Conservation (phyloP, 345 rosid genomes). For the Hibiscus syriacus region DNA sequence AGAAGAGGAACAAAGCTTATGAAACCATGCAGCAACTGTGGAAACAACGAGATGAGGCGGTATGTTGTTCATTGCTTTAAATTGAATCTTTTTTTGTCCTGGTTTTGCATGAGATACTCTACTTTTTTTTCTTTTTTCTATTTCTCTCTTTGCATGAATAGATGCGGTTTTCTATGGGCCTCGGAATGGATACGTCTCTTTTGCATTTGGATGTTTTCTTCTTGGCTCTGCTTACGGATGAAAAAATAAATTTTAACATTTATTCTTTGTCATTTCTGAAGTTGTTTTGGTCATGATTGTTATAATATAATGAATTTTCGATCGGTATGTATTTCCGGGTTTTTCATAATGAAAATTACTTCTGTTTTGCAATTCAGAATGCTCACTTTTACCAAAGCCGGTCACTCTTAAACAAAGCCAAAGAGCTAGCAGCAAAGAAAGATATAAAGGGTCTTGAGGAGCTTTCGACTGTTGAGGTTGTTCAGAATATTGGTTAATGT, state of each 20-base stretch:
- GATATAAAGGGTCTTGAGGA: slow-evolving; percentile 42
- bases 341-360: not conserved
- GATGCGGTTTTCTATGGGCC: not conserved
- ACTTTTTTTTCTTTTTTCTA: not conserved
- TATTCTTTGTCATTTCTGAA: not conserved
- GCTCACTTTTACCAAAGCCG: slow-evolving; percentile 32
- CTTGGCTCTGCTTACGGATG: not conserved
- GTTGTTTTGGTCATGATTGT: not conserved
- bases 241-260: not conserved
- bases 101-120: too few relatives aligned
- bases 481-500: not conserved
- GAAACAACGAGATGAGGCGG: slow-evolving; percentile 66
- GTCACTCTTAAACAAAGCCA: slow-evolving; percentile 31
- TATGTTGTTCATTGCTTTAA: slow-evolving; percentile 19
- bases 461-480: slow-evolving; percentile 38
- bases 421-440: slow-evolving; percentile 40
- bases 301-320: not conserved
- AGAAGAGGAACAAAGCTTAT: too few relatives aligned
- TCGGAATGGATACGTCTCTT: not conserved
- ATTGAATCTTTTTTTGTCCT: too few relatives aligned
- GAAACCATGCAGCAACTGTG: slow-evolving; percentile 32
- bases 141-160: too few relatives aligned
- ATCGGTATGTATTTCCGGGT: too few relatives aligned
- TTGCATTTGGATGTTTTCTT: not conserved
- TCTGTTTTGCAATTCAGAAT: slow-evolving; percentile 30